Evolutionary conservation across 2,329 filamentous ascomycete genomes (phyloP), one percentile per base, ranked within the genome.

Genomic region (Malbranchea zuffiana): DNA sequence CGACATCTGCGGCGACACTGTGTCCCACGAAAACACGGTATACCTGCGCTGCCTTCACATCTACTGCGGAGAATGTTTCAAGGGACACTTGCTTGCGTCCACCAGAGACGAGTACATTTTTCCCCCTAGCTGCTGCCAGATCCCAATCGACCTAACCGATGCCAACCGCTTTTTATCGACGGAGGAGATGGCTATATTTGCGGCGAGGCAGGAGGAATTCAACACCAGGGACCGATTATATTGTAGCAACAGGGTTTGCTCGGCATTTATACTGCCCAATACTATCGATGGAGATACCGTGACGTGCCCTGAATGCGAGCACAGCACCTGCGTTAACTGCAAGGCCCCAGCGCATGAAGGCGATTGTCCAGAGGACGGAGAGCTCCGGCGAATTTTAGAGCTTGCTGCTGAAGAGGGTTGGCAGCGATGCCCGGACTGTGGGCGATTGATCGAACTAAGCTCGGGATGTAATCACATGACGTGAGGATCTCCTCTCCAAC

Each of bases 401-500:
- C 31, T 67, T 1, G 71, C 68, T 0, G 39, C 44, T 0, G 41
- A 57, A 3, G 51, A 68, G 3, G 59, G 62, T 1, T 78, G 73
- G 73, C 65, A 71, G 48, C 55, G 63, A 2, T 78, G 74, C 40
- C 50, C 48, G 3, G 39, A 43, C 0, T 78, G 74, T 44, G 46
- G 43, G 2, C 41, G 56, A 1, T 21, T 77, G 8, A 60, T 78
- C 0, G 70, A 75, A 50, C 52, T 73, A 0, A 19, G 48, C 0
- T n/a, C 23, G 0, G 73, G 74, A 1, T 77, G 74, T 41, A 59
- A 69, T 34, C 73, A 77, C 35, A 76, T 77, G 3, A 71, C 43
- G 72, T 76, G 45, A 49, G 68, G 66, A 20, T 17, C 26, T 12
- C 19, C 10, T 26, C 8, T 8, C 7, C 11, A 5, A 16, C 30